These are phyloP conservation scores for Arabidopsis arenosa DNA, from an alignment of 345 rosid genomes.

Conservation along the genomic window DNA sequence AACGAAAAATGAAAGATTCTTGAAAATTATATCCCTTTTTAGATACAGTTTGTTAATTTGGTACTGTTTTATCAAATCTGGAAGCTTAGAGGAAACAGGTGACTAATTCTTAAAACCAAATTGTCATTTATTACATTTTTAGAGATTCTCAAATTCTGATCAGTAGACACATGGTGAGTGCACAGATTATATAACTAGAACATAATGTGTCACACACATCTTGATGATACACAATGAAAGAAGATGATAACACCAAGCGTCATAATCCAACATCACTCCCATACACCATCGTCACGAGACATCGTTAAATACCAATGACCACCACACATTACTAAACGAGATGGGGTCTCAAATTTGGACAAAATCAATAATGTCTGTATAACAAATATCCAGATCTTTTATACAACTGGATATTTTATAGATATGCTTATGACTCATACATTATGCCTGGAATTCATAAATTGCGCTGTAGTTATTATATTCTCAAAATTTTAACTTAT, in stretches of 20 bases:
- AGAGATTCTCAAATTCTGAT: not conserved
- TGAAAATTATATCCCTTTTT: not conserved
- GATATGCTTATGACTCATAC: conserved; percentile 23
- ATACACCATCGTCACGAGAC: conserved; percentile 28
- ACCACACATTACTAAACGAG: conserved; percentile 29
- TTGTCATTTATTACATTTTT: too few species aligned
- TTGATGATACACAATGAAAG: not conserved
- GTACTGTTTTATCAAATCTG: not conserved
- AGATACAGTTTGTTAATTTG: not conserved
- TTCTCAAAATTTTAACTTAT: conserved; percentile 15
- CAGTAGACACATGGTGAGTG: not conserved
- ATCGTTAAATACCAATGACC: conserved; percentile 6
- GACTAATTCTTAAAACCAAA: not conserved
- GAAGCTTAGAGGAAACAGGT: not conserved
- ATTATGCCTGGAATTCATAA: conserved; percentile 25
- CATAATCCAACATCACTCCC: conserved; percentile 18
- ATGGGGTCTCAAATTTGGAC: conserved; percentile 22
- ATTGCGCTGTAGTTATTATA: not conserved
- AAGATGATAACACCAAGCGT: conserved; percentile 7
- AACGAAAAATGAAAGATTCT: not conserved
- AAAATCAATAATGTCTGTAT: not conserved
- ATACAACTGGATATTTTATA: conserved; percentile 10
- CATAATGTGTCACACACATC: conserved; percentile 31
- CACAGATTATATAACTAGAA: not conserved
- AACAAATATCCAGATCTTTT: not conserved